These are phyloP conservation scores for Pulveroboletus sp. DNA, from an alignment of 768 basidiomycete species.

Conservation along the genomic window DNA sequence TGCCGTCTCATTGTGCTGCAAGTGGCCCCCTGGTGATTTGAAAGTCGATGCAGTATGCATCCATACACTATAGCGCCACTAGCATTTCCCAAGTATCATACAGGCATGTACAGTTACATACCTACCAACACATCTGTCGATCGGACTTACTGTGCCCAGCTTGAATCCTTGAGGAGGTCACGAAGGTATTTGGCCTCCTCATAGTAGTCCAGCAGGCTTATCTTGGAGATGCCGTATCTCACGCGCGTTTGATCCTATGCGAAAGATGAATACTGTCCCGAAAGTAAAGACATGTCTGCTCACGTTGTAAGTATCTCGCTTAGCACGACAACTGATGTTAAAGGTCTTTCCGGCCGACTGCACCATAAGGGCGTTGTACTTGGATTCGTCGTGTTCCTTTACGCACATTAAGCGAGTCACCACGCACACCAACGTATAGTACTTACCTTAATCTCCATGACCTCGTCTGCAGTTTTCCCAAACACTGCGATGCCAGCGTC, in stretches of 20 bases:
- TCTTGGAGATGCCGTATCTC: slow-evolving; percentile 75
- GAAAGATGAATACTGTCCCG: background rate
- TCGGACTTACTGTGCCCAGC: slow-evolving; percentile 44
- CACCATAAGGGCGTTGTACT: slow-evolving; percentile 56
- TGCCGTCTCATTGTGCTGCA: background rate
- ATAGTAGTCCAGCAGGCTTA: slow-evolving; percentile 60
- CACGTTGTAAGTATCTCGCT: slow-evolving; percentile 82
- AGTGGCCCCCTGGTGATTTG: background rate
- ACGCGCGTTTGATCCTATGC: slow-evolving; percentile 73
- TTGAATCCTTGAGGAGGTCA: slow-evolving; percentile 49
- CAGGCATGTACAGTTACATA: background rate
- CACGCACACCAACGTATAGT: background rate
- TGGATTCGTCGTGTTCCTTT: slow-evolving; percentile 56
- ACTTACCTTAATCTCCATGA: slow-evolving; percentile 65
- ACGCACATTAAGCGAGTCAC: background rate
- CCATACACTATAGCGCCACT: background rate
- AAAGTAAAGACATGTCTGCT: slow-evolving; percentile 23
- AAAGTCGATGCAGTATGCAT: background rate
- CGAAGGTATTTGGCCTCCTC: slow-evolving; percentile 59
- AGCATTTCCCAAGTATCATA: background rate
- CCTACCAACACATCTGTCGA: background rate
- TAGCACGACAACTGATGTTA: slow-evolving; percentile 84
- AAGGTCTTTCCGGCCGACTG: slow-evolving; percentile 64
- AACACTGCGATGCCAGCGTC: slow-evolving; percentile 79
- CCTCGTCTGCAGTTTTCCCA: slow-evolving; percentile 71